Percentiles rank a stretch among this genome's conserved stretches.
phyloP scores from a whole-genome alignment of 768 basidiomycete genomes.

The Rhizopogon sp. region DNA sequence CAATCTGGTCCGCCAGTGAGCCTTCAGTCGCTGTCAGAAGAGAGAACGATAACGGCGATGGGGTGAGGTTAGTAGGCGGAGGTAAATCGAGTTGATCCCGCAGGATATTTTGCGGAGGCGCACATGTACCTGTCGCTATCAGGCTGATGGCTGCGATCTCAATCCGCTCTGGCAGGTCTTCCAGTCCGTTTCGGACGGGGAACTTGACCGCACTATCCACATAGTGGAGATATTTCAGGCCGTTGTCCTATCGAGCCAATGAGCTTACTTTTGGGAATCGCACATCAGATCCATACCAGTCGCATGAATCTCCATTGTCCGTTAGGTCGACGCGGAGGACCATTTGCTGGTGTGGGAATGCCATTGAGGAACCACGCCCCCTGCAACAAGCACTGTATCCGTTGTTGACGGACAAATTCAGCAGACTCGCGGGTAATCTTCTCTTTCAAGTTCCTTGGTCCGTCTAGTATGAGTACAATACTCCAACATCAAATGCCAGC shows the following conservation, averaged over 20 bases:
- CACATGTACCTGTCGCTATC: conserved; percentile 71
- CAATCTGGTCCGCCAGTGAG: conserved; percentile 73
- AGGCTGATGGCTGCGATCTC: conserved; percentile 79
- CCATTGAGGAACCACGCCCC: conserved; percentile 93
- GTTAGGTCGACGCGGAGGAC: conserved; percentile 46
- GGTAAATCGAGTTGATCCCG: conserved; percentile 60
- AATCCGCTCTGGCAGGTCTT: conserved; percentile 84
- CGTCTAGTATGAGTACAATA: conserved; percentile 3
- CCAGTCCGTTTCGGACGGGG: conserved; percentile 71
- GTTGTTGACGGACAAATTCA: conserved; percentile 84
- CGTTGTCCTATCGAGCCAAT: conserved; percentile 54
- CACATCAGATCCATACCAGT: conserved; percentile 42
- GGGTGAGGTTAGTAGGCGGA: conserved; percentile 42
- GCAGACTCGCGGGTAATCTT: conserved; percentile 88
- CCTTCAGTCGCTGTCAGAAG: conserved; percentile 65
- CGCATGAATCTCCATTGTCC: conserved; percentile 86
- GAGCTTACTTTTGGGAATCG: not conserved
- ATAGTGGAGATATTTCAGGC: conserved; percentile 78
- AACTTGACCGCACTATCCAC: conserved; percentile 80
- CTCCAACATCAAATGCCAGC: not conserved
- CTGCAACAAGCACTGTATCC: conserved; percentile 82
- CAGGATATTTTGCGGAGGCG: conserved; percentile 58
- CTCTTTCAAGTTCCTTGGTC: conserved; percentile 69
- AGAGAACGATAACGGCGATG: conserved; percentile 75
- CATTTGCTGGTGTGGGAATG: conserved; percentile 42